phyloP scores from a whole-genome alignment of 148 eudicot species.

The Drosera capensis region DNA sequence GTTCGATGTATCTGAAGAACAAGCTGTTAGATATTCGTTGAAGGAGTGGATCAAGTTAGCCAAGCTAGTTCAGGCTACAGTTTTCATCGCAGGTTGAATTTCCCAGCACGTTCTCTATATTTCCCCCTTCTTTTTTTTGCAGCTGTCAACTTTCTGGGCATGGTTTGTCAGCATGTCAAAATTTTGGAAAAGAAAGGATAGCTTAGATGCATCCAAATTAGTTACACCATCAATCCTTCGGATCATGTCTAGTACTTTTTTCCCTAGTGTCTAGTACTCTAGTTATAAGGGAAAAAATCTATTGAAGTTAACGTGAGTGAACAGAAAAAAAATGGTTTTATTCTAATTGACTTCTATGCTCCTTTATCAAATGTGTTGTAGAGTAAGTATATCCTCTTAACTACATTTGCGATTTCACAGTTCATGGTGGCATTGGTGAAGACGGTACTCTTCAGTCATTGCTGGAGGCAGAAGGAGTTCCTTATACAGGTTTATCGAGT shows the following conservation, averaged over 20 bases:
- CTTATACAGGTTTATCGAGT: conserved; percentile 53
- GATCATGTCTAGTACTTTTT: too few relatives aligned
- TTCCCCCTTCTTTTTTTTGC: background rate
- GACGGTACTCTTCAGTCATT: conserved; percentile 82
- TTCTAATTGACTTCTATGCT: too few relatives aligned
- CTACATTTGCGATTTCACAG: conserved; percentile 17
- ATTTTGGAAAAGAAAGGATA: too few relatives aligned
- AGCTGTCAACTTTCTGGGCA: background rate
- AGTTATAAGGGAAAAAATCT: too few relatives aligned
- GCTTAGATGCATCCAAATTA: too few relatives aligned
- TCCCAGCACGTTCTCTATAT: background rate
- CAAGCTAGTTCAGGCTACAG: conserved; percentile 62
- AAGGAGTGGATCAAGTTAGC: conserved; percentile 62
- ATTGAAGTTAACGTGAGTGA: too few relatives aligned
- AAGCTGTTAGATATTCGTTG: conserved; percentile 39
- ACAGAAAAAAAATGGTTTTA: too few relatives aligned
- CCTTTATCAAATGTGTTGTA: too few relatives aligned
- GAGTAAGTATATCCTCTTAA: background rate
- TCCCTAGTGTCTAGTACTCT: too few relatives aligned
- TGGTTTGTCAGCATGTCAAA: too few relatives aligned
- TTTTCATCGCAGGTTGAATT: conserved; percentile 73
- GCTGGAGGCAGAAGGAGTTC: conserved; percentile 62
- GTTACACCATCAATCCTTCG: too few relatives aligned
- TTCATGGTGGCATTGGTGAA: conserved; percentile 96
- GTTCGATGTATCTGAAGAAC: conserved; percentile 69